phyloP scores from a whole-genome alignment of 495 filamentous ascomycete genomes.

The Aspergillus conjunctus region DNA sequence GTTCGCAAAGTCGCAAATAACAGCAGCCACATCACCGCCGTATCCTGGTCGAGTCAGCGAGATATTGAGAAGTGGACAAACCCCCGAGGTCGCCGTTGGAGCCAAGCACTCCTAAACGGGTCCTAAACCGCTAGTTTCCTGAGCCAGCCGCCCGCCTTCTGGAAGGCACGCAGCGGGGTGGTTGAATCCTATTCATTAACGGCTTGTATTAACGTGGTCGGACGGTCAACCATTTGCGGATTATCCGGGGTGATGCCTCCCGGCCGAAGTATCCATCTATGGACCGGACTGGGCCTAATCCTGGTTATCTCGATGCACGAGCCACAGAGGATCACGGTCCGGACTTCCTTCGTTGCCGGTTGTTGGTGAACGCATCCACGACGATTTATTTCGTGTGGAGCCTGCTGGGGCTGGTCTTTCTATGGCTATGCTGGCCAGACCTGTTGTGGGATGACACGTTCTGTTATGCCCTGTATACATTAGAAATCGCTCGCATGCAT shows the following conservation, averaged over 20 bases:
- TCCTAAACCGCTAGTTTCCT: neutral
- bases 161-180: too few relatives aligned
- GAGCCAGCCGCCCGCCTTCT: neutral
- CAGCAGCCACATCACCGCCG: neutral
- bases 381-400: conserved; percentile 42
- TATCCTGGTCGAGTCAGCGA: neutral
- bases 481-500: conserved; percentile 36
- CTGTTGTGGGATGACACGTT: conserved; percentile 32
- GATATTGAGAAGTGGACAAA: neutral
- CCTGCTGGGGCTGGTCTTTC: conserved; percentile 45
- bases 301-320: too few relatives aligned
- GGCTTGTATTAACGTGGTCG: too few relatives aligned
- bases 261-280: too few relatives aligned
- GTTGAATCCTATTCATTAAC: too few relatives aligned
- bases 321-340: too few relatives aligned
- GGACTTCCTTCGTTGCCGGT: too few relatives aligned
- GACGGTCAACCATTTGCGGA: too few relatives aligned
- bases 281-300: too few relatives aligned
- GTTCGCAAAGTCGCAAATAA: neutral
- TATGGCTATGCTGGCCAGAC: conserved; percentile 49
- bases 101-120: neutral
- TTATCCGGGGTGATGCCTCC: too few relatives aligned
- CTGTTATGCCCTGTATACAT: conserved; percentile 27
- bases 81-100: neutral
- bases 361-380: too few relatives aligned